A percentile compares a stretch with the other conserved stretches of the same genome.
phyloP scores from a whole-genome alignment of 345 rosid species.

The Eucalyptus decipiens region DNA sequence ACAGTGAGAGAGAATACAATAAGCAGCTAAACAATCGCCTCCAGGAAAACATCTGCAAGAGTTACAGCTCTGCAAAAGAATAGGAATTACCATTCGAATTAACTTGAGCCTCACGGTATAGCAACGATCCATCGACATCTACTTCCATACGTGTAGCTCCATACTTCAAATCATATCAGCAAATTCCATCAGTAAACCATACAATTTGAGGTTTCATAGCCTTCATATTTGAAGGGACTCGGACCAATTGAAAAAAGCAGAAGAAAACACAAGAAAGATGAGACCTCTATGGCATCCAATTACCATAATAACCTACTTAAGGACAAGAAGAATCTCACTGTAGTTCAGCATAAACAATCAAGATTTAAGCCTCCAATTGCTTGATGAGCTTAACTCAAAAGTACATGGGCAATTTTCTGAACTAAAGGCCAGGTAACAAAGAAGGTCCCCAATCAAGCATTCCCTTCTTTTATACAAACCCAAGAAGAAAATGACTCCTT shows the following conservation, averaged over 20 bases:
- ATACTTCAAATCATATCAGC: slow-evolving; percentile 19
- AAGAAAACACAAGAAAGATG: not conserved
- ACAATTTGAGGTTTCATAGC: not conserved
- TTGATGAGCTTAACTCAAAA: not conserved
- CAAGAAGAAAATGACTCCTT: not conserved
- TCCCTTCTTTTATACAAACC: not conserved
- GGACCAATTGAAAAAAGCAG: not conserved
- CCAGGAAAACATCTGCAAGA: not conserved
- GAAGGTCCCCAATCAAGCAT: not conserved
- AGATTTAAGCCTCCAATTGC: not conserved
- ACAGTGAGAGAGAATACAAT: not conserved
- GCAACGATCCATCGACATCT: slow-evolving; percentile 70
- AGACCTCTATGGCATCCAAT: not conserved
- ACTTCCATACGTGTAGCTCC: slow-evolving; percentile 87
- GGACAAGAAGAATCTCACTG: not conserved
- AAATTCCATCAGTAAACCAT: not conserved
- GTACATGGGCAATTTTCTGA: not conserved
- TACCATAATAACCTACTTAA: not conserved
- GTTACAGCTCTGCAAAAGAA: not conserved
- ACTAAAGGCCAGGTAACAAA: not conserved
- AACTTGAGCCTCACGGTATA: slow-evolving; percentile 52
- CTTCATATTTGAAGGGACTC: not conserved
- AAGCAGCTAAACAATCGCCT: not conserved
- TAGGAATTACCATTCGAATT: slow-evolving; percentile 34
- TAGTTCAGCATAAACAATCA: not conserved